A percentile compares a stretch with the other conserved stretches of the same genome.
phyloP scores from a whole-genome alignment of 1,284 basidiomycete genomes.

The Pseudozyma sp. region DNA sequence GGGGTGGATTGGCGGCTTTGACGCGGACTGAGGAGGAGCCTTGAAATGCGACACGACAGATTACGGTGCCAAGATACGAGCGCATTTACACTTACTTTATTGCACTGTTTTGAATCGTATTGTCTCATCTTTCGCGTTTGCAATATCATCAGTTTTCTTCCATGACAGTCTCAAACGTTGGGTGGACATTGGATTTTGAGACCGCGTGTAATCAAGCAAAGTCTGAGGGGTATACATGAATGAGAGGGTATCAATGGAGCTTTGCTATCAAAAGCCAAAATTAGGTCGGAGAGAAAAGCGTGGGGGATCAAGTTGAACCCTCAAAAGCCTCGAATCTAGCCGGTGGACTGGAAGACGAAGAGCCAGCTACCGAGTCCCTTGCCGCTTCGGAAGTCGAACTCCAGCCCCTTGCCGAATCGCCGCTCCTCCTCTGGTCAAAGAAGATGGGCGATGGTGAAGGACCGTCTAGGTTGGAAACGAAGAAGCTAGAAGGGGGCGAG shows the following conservation, averaged over 20 bases:
- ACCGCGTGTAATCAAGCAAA: no score
- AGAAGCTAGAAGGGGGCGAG: slow-evolving; percentile 18
- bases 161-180: no score
- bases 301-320: not conserved
- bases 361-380: not conserved
- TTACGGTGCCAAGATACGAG: no score
- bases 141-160: no score
- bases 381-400: not conserved
- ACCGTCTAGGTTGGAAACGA: slow-evolving; percentile 30
- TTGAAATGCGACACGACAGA: not conserved
- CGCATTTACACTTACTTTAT: no score
- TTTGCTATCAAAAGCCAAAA: not conserved
- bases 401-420: slow-evolving; percentile 10
- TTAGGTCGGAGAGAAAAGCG: not conserved
- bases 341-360: slow-evolving; percentile 6
- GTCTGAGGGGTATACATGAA: no score
- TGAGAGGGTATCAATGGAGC: not conserved
- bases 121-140: no score
- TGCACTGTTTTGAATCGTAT: no score
- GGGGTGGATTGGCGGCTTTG: slow-evolving; percentile 51
- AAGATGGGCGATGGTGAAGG: slow-evolving; percentile 19
- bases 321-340: slow-evolving; percentile 20
- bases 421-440: slow-evolving; percentile 5
- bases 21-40: slow-evolving; percentile 47
- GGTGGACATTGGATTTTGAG: not conserved